Percentiles rank a stretch among this genome's conserved stretches.
phyloP scores from a whole-genome alignment of 768 basidiomycete genomes.

The Leccinum arenicola region DNA sequence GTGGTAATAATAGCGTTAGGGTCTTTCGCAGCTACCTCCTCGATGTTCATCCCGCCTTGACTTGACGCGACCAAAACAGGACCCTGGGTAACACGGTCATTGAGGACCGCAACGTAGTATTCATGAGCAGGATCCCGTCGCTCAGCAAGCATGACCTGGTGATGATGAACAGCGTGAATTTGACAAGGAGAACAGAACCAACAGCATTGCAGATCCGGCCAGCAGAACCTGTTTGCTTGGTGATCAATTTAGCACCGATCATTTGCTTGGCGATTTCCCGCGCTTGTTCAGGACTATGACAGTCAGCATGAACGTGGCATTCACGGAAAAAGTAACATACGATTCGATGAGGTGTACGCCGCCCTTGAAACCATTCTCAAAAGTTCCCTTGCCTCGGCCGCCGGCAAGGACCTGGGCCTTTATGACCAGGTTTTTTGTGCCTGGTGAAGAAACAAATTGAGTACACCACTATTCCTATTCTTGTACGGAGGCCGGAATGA shows the following conservation, averaged over 20 bases:
- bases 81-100: slow-evolving; percentile 85
- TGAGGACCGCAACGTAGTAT: slow-evolving; percentile 96
- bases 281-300: slow-evolving; percentile 76
- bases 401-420: slow-evolving; percentile 99
- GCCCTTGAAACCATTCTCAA: slow-evolving; percentile 93
- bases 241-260: slow-evolving; percentile 94
- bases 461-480: background rate
- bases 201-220: slow-evolving; percentile 96
- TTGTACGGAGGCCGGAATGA: background rate
- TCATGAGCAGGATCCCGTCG: slow-evolving; percentile 91
- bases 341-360: slow-evolving; percentile 93
- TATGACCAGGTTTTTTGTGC: slow-evolving; percentile 80
- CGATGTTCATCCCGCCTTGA: slow-evolving; percentile 99
- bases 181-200: slow-evolving; percentile 27
- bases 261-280: slow-evolving; percentile 86
- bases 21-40: slow-evolving; percentile 96
- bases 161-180: slow-evolving; percentile 13
- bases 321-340: slow-evolving; percentile 39
- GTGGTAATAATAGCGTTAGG: slow-evolving; percentile 94
- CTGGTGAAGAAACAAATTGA: slow-evolving; percentile 37
- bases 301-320: slow-evolving; percentile 8
- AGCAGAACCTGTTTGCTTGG: slow-evolving; percentile 93
- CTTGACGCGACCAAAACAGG: slow-evolving; percentile 91
- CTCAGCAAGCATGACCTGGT: slow-evolving; percentile 96
- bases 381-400: slow-evolving; percentile 96